Base-by-base conservation (phyloP, 148 eudicot genomes). In the Rhododendron molle region DNA sequence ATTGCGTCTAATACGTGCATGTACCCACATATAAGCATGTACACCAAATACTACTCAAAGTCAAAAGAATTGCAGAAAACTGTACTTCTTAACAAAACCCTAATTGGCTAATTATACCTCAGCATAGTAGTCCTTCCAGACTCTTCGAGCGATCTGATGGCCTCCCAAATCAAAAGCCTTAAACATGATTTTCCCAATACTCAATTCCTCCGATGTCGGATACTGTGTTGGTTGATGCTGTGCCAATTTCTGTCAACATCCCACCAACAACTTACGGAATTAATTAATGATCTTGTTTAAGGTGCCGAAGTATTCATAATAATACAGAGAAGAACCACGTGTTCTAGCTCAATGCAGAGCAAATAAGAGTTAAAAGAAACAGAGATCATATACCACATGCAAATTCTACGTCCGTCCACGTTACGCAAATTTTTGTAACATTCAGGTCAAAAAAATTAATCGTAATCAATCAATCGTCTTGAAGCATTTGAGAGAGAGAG, bases 141-240 rank as follows among this genome's bases (percentile, higher is more conserved):
- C 97, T 23, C 95, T 87, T 43, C 97, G 91, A 62, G 94, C 97
- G 49, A 94, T 93, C 89, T 92, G 97, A 87, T 93, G 95, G 28
- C 97, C 97, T 76, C 97, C 94, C 86, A 94, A 89, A 93, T 94
- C 96, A 84, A 94, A 93, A 50, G 96, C 95, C 89, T 94, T 92
- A 76, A 94, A 94, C 89, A 93, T 93, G 90, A 94, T 93, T 83
- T 92, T 85, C 16, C 96, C 96, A 85, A 94, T 94, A 85, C 96
- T 94, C 85, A 94, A 83, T 72, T 94, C 95, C 87, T 94, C 95
- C 26, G 95, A 94, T 58, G 95, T 94, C 50, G 94, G 96, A 85
- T 93, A 92, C 82, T 94, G 94, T 67, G 95, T 94, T 47, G 95
- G 96, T 90, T 94, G 96, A 86, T 94, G 94, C 81, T 92, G 94